Percentiles rank a stretch among this genome's conserved stretches.
These are phyloP conservation scores for Pseudogymnoascus destructans DNA, from an alignment of 2,329 filamentous ascomycete species.

Conservation along the genomic window DNA sequence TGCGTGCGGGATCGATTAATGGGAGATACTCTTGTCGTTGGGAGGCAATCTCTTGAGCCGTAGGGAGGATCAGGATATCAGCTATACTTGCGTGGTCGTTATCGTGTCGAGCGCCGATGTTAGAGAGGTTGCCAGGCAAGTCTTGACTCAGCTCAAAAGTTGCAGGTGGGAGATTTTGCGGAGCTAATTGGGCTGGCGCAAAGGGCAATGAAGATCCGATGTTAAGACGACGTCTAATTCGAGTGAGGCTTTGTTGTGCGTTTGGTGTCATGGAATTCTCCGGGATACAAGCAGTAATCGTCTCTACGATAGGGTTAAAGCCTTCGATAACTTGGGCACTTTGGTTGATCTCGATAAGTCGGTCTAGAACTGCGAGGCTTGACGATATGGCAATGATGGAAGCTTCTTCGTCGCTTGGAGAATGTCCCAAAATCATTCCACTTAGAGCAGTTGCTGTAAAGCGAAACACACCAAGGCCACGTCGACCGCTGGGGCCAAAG, in stretches of 20 bases:
- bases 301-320: slow-evolving; percentile 20
- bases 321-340: slow-evolving; percentile 24
- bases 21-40: slow-evolving; percentile 33
- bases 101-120: slow-evolving; percentile 31
- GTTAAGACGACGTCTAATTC: slow-evolving; percentile 20
- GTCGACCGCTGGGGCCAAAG: slow-evolving; percentile 29
- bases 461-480: slow-evolving; percentile 27
- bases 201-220: slow-evolving; percentile 19
- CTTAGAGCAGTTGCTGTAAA: slow-evolving; percentile 20
- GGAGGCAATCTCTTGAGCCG: slow-evolving; percentile 34
- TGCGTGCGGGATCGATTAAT: slow-evolving; percentile 27
- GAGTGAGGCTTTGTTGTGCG: slow-evolving; percentile 18
- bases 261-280: slow-evolving; percentile 16
- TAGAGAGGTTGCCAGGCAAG: slow-evolving; percentile 25
- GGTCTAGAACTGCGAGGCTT: slow-evolving; percentile 20
- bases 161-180: slow-evolving; percentile 14
- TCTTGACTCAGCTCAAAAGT: slow-evolving; percentile 19
- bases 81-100: slow-evolving; percentile 36
- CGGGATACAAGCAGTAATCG: slow-evolving; percentile 18
- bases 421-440: slow-evolving; percentile 15
- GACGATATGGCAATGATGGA: slow-evolving; percentile 18
- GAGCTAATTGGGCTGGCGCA: slow-evolving; percentile 12
- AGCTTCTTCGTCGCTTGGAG: slow-evolving; percentile 13
- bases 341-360: slow-evolving; percentile 28
- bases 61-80: slow-evolving; percentile 38